Evolutionary conservation across 495 filamentous ascomycete genomes (phyloP).

Genomic region (Polyplosphaeria fusca): DNA sequence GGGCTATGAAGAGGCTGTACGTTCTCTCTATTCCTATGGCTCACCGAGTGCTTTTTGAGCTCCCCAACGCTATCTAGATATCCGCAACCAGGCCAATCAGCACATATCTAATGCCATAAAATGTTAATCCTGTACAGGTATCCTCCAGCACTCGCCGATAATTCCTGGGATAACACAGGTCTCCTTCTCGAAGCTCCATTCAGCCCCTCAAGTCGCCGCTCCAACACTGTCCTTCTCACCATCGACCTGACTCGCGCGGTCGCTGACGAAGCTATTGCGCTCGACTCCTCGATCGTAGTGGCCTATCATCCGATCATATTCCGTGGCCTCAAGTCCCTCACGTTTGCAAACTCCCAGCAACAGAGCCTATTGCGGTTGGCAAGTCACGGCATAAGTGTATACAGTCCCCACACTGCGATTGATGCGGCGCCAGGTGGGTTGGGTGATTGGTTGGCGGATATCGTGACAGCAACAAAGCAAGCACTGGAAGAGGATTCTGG

Average conservation of each 20-base stretch:
- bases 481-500: neutral
- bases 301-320: constrained; percentile 98
- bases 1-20: constrained; percentile 78
- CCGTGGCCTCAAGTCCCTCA: constrained; percentile 81
- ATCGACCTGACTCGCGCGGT: constrained; percentile 88
- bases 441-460: constrained; percentile 92
- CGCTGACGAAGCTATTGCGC: constrained; percentile 83
- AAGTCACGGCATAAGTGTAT: constrained; percentile 85
- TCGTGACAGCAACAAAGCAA: constrained; percentile 55
- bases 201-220: constrained; percentile 53
- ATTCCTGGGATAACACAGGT: constrained; percentile 91
- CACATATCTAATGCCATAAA: no score
- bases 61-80: no score
- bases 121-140: no score
- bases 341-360: constrained; percentile 80
- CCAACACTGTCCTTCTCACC: constrained; percentile 78
- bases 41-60: no score
- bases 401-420: constrained; percentile 90
- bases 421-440: constrained; percentile 84
- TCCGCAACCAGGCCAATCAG: no score
- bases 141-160: constrained; percentile 82
- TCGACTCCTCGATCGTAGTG: constrained; percentile 72
- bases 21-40: no score
- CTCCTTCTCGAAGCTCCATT: constrained; percentile 77
- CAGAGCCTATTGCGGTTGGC: constrained; percentile 75